Evolutionary conservation across 73 alveolate species (phyloP).

Genomic region (Effrenium voratum): DNA sequence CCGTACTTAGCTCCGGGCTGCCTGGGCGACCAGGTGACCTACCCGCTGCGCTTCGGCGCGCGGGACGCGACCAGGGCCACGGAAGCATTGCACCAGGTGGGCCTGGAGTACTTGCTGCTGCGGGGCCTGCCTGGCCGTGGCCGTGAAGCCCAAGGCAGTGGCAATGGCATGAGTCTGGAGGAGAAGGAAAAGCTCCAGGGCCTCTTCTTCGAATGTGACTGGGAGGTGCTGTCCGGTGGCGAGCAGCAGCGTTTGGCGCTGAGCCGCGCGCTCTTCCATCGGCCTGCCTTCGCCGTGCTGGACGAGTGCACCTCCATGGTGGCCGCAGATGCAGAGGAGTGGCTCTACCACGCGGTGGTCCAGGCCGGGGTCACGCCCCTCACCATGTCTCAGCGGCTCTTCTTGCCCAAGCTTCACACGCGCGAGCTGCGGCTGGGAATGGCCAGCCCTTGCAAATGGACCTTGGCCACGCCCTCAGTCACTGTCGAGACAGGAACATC

Average conservation of each 20-base stretch:
- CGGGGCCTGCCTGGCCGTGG: not conserved
- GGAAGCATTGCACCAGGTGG: constrained; percentile 43
- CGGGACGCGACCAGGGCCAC: constrained; percentile 4
- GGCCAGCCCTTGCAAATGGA: constrained; percentile 58
- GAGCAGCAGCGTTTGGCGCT: constrained; percentile 88
- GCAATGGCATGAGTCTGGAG: not conserved
- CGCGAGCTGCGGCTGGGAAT: constrained; percentile 86
- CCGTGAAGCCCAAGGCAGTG: not conserved
- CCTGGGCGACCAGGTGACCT: constrained; percentile 83
- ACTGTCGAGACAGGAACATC: not conserved
- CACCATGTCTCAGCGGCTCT: constrained; percentile 78
- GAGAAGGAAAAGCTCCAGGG: not conserved
- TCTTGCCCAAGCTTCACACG: constrained; percentile 81
- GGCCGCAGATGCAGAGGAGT: constrained; percentile 78
- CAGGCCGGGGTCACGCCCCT: constrained; percentile 31
- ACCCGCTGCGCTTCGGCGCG: constrained; percentile 72
- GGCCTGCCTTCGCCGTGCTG: constrained; percentile 56
- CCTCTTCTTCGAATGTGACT: not conserved
- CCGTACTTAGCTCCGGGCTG: constrained; percentile 79
- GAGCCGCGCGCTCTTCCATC: constrained; percentile 60
- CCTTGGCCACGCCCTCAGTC: not conserved
- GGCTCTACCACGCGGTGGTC: constrained; percentile 17
- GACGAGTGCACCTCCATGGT: constrained; percentile 94
- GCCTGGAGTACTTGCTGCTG: constrained; percentile 40
- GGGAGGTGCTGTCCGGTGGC: constrained; percentile 85